Percentiles rank a stretch among this genome's conserved stretches.
These are phyloP conservation scores for Acer campestre DNA, from an alignment of 345 rosid genomes.

Conservation along the genomic window DNA sequence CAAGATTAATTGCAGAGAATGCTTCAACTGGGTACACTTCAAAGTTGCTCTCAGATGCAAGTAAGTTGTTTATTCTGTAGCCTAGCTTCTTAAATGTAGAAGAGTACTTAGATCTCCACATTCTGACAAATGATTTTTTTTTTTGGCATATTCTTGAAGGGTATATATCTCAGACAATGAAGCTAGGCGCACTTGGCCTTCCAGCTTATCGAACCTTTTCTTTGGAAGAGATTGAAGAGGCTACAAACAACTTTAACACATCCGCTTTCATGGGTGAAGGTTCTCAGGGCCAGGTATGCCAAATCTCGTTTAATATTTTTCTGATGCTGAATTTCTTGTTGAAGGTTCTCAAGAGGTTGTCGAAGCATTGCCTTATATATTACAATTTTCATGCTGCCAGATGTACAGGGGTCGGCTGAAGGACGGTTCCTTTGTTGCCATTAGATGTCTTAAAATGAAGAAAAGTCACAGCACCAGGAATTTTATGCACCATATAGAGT, in stretches of 20 bases:
- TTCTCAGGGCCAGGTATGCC: slow-evolving; percentile 81
- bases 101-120: not conserved
- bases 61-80: slow-evolving; percentile 35
- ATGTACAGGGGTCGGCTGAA: slow-evolving; percentile 84
- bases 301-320: not conserved
- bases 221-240: slow-evolving; percentile 81
- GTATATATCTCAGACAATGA: slow-evolving; percentile 86
- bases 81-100: not conserved
- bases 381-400: slow-evolving; percentile 41
- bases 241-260: slow-evolving; percentile 81
- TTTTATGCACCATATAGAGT: slow-evolving; percentile 84
- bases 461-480: slow-evolving; percentile 69
- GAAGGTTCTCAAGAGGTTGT: slow-evolving; percentile 30
- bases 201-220: slow-evolving; percentile 87
- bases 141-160: slow-evolving; percentile 46
- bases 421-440: slow-evolving; percentile 75
- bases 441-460: slow-evolving; percentile 87
- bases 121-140: slow-evolving; percentile 21
- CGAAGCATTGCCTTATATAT: not conserved
- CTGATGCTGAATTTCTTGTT: not conserved
- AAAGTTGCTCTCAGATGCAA: slow-evolving; percentile 81
- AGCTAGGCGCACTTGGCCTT: slow-evolving; percentile 84
- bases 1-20: slow-evolving; percentile 67
- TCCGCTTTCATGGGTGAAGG: slow-evolving; percentile 95
- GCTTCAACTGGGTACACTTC: slow-evolving; percentile 79